Base-by-base conservation (phyloP, 306 rosid species). In the Quercus agrifolia region DNA sequence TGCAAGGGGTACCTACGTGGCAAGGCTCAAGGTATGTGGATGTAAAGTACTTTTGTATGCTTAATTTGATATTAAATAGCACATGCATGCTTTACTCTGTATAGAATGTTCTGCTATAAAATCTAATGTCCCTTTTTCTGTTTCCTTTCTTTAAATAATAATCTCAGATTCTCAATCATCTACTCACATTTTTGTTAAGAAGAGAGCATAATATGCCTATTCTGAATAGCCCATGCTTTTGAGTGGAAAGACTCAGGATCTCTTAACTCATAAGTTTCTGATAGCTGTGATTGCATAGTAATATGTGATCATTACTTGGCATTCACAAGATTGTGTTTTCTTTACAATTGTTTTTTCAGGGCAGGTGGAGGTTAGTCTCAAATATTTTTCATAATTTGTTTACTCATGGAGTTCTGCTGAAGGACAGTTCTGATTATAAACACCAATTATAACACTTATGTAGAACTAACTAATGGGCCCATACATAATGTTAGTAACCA, bases 1-100 rank as follows among this genome's bases (percentile, higher is more conserved):
- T 77, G 97, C 96, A 56, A 91, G 99, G 82, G 99, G 98, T n/a
- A 59, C 83, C 54, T 95, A 92, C 91, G 83, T 92, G 1, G 99
- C 99, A 6, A 88, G 83, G 83, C 90, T 95, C 5, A 91, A 92
- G 97, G 99, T 94, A 58, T 38, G 79, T n/a, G 31, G 20, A n/a
- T 68, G 57, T 61, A 11, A 46, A 59, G 49, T 54, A 21, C 28
- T 28, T 25, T 18, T 56, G 74, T 38, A 78, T 78, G 46, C 46
- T 35, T 44, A 31, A 8, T 35, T 67, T 67, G 72, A 35, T 19
- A 33, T 67, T 31, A 67, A 67, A 67, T 5, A 18, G 52, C 72
- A 19, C 51, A 67, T 33, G 17, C 51, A 33, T 67, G 49, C 5
- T 31, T 66, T 5, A 30, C 23, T 66, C 33, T 31, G 13, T 63